These are phyloP conservation scores for Cicer arietinum DNA, from an alignment of 306 rosid species.

Conservation along the genomic window DNA sequence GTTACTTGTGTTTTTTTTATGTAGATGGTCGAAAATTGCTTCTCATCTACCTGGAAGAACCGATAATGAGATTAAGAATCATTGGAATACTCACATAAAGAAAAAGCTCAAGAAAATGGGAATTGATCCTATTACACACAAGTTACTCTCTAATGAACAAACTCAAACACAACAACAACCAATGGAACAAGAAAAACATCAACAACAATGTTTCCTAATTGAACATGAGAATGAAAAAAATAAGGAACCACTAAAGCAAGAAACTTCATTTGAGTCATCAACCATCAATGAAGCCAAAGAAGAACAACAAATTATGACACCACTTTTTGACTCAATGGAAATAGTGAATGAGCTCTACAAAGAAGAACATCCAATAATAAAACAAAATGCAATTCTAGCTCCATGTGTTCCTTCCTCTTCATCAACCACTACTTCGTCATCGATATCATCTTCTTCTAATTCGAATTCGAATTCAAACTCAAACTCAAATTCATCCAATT, in stretches of 20 bases:
- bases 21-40: constrained; percentile 84
- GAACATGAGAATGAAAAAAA: constrained; percentile 43
- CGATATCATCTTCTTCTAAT: constrained; percentile 43
- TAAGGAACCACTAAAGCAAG: constrained; percentile 48
- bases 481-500: constrained; percentile 51
- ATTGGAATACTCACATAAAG: constrained; percentile 87
- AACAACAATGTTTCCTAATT: constrained; percentile 15
- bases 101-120: constrained; percentile 80
- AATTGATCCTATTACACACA: constrained; percentile 78
- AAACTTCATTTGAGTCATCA: constrained; percentile 53
- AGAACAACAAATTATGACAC: constrained; percentile 48
- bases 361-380: constrained; percentile 72
- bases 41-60: constrained; percentile 87
- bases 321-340: constrained; percentile 51
- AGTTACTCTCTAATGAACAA: constrained; percentile 54
- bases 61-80: constrained; percentile 79
- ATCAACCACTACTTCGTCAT: constrained; percentile 43
- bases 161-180: constrained; percentile 44
- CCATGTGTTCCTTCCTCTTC: constrained; percentile 52
- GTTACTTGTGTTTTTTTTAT: background rate
- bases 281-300: constrained; percentile 47
- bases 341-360: constrained; percentile 55
- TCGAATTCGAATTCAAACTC: background rate
- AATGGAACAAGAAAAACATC: constrained; percentile 15
- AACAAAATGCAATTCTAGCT: constrained; percentile 51